Percentiles rank a stretch among this genome's conserved stretches.
Evolutionary conservation across 768 basidiomycete species (phyloP).

Genomic region (Leccinellum albellum): DNA sequence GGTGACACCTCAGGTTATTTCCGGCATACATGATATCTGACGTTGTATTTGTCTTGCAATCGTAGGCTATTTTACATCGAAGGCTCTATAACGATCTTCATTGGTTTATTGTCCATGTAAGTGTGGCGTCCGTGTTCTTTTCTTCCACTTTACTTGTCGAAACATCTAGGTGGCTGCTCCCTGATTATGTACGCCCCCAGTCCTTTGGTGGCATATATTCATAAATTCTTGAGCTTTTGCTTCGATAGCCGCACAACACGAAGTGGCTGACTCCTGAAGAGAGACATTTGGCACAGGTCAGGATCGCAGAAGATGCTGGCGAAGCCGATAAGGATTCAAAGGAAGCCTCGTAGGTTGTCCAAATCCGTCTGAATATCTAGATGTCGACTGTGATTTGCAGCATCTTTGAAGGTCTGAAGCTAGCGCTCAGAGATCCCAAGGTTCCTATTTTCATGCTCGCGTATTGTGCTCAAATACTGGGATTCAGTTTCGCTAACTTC

Average conservation of each 20-base stretch:
- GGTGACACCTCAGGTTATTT: slow-evolving; percentile 33
- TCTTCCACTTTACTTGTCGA: neutral
- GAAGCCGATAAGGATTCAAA: slow-evolving; percentile 60
- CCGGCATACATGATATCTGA: neutral
- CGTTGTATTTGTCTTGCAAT: neutral
- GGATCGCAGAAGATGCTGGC: slow-evolving; percentile 64
- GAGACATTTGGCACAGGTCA: slow-evolving; percentile 56
- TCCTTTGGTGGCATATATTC: neutral
- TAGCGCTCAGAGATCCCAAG: slow-evolving; percentile 56
- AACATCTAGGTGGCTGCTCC: slow-evolving; percentile 47
- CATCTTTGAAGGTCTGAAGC: slow-evolving; percentile 32
- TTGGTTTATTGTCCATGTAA: slow-evolving; percentile 55
- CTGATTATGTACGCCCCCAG: slow-evolving; percentile 49
- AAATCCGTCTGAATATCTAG: neutral
- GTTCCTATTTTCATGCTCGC: slow-evolving; percentile 53
- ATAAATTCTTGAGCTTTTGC: neutral
- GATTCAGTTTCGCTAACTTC: slow-evolving; percentile 60
- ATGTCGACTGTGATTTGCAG: slow-evolving; percentile 3
- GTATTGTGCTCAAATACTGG: slow-evolving; percentile 49
- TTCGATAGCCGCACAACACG: slow-evolving; percentile 54
- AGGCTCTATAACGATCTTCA: slow-evolving; percentile 58
- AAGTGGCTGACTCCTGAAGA: slow-evolving; percentile 51
- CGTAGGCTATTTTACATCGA: slow-evolving; percentile 70
- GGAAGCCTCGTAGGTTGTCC: slow-evolving; percentile 49
- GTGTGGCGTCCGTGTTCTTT: neutral